A percentile compares a stretch with the other conserved stretches of the same genome.
Evolutionary conservation across 73 alveolate genomes (phyloP).

Genomic region (Stentor coeruleus): DNA sequence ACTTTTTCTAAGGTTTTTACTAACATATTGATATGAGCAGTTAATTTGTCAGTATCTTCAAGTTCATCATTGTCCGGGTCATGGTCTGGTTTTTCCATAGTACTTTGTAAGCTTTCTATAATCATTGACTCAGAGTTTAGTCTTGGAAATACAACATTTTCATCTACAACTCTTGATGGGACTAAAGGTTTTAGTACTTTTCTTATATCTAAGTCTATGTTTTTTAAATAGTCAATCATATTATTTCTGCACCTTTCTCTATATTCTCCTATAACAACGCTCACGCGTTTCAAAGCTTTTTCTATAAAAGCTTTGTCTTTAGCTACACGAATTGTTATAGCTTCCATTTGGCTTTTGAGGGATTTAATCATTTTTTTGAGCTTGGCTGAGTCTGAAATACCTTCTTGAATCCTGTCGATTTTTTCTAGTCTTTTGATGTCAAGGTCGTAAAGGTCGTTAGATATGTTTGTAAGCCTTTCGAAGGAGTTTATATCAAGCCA

Average conservation of each 20-base stretch:
- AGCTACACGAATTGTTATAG: neutral
- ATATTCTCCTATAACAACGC: neutral
- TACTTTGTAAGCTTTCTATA: neutral
- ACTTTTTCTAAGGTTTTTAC: slow-evolving; percentile 1
- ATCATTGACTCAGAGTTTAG: neutral
- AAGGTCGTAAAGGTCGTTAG: neutral
- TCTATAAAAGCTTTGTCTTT: neutral
- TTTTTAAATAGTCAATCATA: neutral
- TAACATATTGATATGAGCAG: neutral
- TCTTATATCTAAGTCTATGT: neutral
- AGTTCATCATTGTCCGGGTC: neutral
- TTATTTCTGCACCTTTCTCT: slow-evolving; percentile 3
- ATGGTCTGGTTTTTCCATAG: neutral
- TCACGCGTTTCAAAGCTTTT: neutral
- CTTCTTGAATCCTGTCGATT: neutral
- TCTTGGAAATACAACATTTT: neutral
- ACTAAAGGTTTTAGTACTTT: slow-evolving; percentile 1
- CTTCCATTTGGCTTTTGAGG: neutral
- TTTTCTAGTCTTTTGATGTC: neutral
- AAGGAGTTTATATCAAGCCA: neutral
- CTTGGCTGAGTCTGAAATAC: neutral
- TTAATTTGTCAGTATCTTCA: neutral
- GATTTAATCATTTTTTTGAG: neutral
- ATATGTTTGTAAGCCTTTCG: neutral
- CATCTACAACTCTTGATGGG: neutral